Evolutionary conservation across 345 rosid species (phyloP).

Genomic region (Lagerstroemia speciosa): DNA sequence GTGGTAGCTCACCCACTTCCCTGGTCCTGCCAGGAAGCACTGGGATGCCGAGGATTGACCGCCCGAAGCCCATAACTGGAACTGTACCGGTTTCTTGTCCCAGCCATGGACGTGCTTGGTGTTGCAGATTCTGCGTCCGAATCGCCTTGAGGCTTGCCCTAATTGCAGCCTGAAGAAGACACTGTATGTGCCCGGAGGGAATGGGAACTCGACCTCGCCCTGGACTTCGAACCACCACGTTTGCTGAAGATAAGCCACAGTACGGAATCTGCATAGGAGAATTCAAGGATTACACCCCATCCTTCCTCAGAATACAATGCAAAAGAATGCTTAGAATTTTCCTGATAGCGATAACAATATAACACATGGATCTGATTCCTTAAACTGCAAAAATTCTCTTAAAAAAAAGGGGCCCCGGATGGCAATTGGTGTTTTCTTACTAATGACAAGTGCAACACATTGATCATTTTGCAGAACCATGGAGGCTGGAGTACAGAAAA

Average conservation of each 20-base stretch:
- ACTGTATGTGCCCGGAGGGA: conserved; percentile 76
- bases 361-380: background rate
- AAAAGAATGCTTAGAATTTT: too few species aligned
- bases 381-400: too few species aligned
- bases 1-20: conserved; percentile 73
- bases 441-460: background rate
- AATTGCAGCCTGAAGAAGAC: conserved; percentile 75
- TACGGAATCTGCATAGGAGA: conserved; percentile 42
- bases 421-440: background rate
- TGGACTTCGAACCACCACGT: conserved; percentile 94
- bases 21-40: conserved; percentile 50
- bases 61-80: conserved; percentile 80
- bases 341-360: too few species aligned
- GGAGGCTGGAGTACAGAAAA: background rate
- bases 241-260: conserved; percentile 86
- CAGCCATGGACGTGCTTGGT: conserved; percentile 84
- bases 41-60: conserved; percentile 78
- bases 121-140: conserved; percentile 67
- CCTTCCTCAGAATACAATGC: too few species aligned
- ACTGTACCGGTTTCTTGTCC: conserved; percentile 75
- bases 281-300: background rate
- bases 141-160: conserved; percentile 50
- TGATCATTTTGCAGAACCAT: background rate
- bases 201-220: conserved; percentile 85
- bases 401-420: too few species aligned